These are phyloP conservation scores for Apiospora arundinis DNA, from an alignment of 2,329 filamentous ascomycete species.

Conservation along the genomic window DNA sequence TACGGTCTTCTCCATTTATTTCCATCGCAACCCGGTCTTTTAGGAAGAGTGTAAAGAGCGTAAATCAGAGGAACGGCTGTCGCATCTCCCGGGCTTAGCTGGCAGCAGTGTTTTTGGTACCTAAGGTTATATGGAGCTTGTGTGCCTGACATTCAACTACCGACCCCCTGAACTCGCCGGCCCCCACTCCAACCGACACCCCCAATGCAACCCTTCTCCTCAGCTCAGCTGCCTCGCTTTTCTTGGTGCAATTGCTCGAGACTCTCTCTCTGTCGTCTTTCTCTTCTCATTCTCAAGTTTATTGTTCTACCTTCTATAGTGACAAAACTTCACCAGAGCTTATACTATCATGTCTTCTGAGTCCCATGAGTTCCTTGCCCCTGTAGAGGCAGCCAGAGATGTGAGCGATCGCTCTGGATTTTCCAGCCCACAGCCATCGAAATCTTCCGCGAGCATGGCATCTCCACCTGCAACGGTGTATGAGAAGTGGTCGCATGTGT, in stretches of 20 bases:
- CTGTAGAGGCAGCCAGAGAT: neutral
- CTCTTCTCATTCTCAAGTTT: neutral
- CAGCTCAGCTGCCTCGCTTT: neutral
- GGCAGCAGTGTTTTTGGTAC: no score
- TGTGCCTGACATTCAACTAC: no score
- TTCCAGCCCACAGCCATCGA: neutral
- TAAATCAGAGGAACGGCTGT: no score
- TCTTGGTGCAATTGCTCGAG: neutral
- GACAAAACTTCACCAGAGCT: neutral
- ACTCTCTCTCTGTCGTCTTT: neutral
- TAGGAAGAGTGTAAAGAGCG: no score
- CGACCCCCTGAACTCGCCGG: no score
- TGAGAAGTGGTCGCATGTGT: neutral
- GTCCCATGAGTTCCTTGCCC: neutral
- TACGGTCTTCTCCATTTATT: no score
- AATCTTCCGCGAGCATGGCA: no score
- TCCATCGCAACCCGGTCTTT: no score
- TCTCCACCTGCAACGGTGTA: neutral
- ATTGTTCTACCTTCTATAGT: no score
- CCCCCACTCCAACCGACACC: neutral
- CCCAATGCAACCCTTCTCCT: neutral
- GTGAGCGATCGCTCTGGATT: neutral
- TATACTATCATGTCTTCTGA: neutral
- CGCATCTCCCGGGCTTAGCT: no score
- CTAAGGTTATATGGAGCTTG: no score